Evolutionary conservation across 2,329 filamentous ascomycete species (phyloP).

Genomic region (Colletotrichum gloeosporioides): DNA sequence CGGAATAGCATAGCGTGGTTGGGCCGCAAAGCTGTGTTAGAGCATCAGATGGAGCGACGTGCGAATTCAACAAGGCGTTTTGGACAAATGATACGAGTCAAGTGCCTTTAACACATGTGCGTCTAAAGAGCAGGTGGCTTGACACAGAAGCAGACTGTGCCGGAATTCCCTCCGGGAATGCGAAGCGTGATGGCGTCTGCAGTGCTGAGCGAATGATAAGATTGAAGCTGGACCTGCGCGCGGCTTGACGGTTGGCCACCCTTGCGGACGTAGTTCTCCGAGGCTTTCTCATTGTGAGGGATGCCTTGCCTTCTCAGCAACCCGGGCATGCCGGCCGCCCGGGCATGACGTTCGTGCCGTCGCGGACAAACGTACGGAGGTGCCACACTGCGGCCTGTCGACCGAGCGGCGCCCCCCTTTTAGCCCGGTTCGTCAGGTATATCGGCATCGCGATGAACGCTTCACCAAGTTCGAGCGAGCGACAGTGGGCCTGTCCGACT

Average conservation of each 20-base stretch:
- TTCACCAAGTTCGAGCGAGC: background rate
- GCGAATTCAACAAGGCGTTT: background rate
- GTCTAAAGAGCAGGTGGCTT: background rate
- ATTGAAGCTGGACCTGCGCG: background rate
- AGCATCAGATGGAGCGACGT: background rate
- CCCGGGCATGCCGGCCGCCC: conserved; percentile 10
- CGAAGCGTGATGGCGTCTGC: background rate
- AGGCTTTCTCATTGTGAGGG: background rate
- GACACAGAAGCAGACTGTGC: background rate
- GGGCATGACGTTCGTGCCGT: background rate
- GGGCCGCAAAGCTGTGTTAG: background rate
- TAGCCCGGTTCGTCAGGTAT: background rate
- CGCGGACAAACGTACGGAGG: conserved; percentile 2
- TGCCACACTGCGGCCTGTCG: background rate
- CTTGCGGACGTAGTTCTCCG: background rate
- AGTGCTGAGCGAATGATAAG: background rate
- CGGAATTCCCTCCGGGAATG: background rate
- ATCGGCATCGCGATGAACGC: background rate
- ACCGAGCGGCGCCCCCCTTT: background rate
- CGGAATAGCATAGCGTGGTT: background rate
- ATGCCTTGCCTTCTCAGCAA: background rate
- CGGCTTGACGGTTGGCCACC: background rate
- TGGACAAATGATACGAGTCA: background rate
- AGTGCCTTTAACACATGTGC: background rate
- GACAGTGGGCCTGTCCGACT: background rate